Percentiles rank a stretch among this genome's conserved stretches.
Conservation (phyloP, 2,329 filamentous ascomycete species). For the Trichoderma semiorbis region DNA sequence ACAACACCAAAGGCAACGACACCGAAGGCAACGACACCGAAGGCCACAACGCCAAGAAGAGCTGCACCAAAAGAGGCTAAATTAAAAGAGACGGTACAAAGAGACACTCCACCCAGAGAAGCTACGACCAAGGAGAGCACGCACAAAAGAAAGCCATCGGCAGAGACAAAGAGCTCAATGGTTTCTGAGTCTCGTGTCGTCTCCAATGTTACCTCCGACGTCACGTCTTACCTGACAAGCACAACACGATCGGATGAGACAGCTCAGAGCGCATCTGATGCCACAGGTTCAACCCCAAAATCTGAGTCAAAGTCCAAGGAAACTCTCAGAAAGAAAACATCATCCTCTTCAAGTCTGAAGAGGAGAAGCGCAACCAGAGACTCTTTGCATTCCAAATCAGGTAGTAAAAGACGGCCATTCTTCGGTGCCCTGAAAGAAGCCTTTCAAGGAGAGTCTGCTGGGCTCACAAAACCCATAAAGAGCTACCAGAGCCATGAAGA, state of each 20-base stretch:
- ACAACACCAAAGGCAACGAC: background rate
- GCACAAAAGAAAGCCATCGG: constrained; percentile 24
- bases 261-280: background rate
- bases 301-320: background rate
- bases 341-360: constrained; percentile 44
- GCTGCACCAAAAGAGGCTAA: background rate
- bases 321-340: constrained; percentile 26
- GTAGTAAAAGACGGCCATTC: constrained; percentile 46
- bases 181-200: constrained; percentile 23
- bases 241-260: constrained; percentile 8
- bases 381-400: constrained; percentile 44
- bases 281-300: constrained; percentile 13
- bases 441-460: constrained; percentile 58
- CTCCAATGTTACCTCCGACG: constrained; percentile 7
- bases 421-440: constrained; percentile 59
- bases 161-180: constrained; percentile 23
- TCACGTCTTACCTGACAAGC: constrained; percentile 16
- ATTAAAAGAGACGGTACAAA: background rate
- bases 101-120: background rate
- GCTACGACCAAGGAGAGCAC: background rate
- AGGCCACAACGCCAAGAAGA: background rate
- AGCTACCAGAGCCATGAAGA: constrained; percentile 50
- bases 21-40: background rate
- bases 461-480: constrained; percentile 42
- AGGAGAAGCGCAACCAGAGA: constrained; percentile 55